Conservation (phyloP, 1,139 yeast species). For the Hansenula anomala region DNA sequence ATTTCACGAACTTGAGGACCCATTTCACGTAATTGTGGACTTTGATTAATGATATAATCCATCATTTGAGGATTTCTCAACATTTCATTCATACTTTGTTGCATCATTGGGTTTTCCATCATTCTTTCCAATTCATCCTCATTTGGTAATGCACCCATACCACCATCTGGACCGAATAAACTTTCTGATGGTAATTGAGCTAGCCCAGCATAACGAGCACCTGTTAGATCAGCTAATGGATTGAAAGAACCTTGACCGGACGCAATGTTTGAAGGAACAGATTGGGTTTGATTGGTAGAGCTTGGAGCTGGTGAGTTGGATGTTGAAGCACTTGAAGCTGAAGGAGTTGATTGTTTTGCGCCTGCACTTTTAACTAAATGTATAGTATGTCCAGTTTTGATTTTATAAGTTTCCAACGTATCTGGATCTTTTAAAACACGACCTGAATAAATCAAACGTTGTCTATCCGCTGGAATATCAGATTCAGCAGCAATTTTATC, state of each 20-base stretch:
- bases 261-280: constrained; percentile 69
- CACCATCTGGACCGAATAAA: constrained; percentile 95
- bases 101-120: constrained; percentile 79
- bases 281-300: constrained; percentile 1
- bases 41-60: constrained; percentile 75
- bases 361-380: constrained; percentile 75
- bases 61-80: constrained; percentile 75
- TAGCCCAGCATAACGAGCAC: constrained; percentile 94
- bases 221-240: constrained; percentile 87
- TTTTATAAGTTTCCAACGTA: constrained; percentile 68
- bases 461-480: constrained; percentile 68
- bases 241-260: constrained; percentile 89
- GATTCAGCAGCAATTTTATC: constrained; percentile 52
- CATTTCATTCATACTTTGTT: constrained; percentile 78
- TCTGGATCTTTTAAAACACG: constrained; percentile 85
- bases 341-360: constrained; percentile 33
- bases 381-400: constrained; percentile 80
- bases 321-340: constrained; percentile 21
- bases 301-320: constrained; percentile 12
- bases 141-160: constrained; percentile 67
- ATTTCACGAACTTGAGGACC: constrained; percentile 87
- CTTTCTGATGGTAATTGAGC: constrained; percentile 83
- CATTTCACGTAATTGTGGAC: constrained; percentile 80
- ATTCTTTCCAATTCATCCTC: constrained; percentile 68
- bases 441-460: constrained; percentile 89